phyloP scores from a whole-genome alignment of 108 stramenopile genomes.

The Nannochloropsis granulata region DNA sequence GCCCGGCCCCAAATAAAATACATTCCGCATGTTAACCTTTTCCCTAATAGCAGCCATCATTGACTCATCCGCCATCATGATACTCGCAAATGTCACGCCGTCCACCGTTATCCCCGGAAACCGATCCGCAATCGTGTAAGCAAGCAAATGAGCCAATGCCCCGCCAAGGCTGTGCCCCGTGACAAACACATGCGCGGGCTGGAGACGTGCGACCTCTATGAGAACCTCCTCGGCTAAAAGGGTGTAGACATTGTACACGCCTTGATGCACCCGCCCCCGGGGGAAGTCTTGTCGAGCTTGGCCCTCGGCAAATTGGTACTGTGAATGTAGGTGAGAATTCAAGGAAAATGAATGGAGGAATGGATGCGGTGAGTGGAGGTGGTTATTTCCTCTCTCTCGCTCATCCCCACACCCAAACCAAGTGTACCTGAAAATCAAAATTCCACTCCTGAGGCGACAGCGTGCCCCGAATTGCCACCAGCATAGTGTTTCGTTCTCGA shows the following conservation, averaged over 20 bases:
- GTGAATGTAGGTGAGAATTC: background rate
- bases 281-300: background rate
- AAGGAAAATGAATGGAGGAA: too few species aligned
- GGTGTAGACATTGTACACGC: background rate
- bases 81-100: background rate
- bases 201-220: background rate
- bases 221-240: background rate
- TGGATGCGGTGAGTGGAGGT: too few species aligned
- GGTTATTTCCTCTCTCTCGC: too few species aligned
- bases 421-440: background rate
- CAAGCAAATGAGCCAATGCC: background rate
- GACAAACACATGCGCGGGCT: background rate
- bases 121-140: background rate
- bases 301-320: background rate
- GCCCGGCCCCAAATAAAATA: background rate
- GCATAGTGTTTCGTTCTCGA: background rate
- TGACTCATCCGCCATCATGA: background rate
- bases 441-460: background rate
- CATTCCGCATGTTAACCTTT: background rate
- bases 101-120: background rate
- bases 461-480: background rate
- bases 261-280: background rate
- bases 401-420: too few species aligned
- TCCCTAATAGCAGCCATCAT: background rate
- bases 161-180: background rate